Conservation (phyloP, 2,329 filamentous ascomycete genomes). For the Diplocarpon mali region DNA sequence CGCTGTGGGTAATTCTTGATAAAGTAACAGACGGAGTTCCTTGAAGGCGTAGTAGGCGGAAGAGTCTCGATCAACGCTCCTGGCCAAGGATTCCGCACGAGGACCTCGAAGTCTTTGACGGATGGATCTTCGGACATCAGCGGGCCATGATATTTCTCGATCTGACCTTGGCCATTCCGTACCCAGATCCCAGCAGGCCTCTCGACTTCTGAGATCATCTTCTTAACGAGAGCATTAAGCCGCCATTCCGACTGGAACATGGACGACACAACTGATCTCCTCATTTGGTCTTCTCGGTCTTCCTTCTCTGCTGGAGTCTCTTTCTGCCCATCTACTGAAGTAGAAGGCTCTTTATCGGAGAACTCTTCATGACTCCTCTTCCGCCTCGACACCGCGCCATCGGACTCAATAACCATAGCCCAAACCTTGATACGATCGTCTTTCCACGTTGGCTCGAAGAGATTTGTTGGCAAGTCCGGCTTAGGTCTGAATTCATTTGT, state of each 20-base stretch:
- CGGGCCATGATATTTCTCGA: conserved; percentile 62
- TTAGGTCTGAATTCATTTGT: conserved; percentile 49
- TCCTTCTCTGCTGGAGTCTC: conserved; percentile 29
- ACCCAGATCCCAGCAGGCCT: conserved; percentile 62
- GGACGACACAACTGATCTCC: conserved; percentile 53
- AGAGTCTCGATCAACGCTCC: conserved; percentile 52
- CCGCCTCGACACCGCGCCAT: conserved; percentile 27
- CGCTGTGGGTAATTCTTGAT: conserved; percentile 64
- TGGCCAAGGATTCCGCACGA: conserved; percentile 71
- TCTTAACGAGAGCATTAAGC: conserved; percentile 57
- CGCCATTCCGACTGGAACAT: conserved; percentile 76
- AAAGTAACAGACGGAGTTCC: conserved; percentile 74
- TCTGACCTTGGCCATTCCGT: conserved; percentile 49
- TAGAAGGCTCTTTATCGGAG: conserved; percentile 4
- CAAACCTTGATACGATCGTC: conserved; percentile 76
- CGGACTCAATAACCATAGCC: conserved; percentile 55
- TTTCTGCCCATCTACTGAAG: conserved; percentile 8
- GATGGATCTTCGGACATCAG: conserved; percentile 38
- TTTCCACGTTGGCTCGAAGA: conserved; percentile 52
- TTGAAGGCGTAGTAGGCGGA: conserved; percentile 55
- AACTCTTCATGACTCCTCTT: conserved; percentile 42
- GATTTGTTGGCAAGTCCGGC: conserved; percentile 20
- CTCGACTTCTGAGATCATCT: conserved; percentile 52
- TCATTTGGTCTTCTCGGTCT: conserved; percentile 37
- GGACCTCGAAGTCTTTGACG: conserved; percentile 56